Percentiles rank a stretch among this genome's conserved stretches.
Evolutionary conservation across 139 green algal genomes (phyloP).

Genomic region (Edaphochlamys debaryana): DNA sequence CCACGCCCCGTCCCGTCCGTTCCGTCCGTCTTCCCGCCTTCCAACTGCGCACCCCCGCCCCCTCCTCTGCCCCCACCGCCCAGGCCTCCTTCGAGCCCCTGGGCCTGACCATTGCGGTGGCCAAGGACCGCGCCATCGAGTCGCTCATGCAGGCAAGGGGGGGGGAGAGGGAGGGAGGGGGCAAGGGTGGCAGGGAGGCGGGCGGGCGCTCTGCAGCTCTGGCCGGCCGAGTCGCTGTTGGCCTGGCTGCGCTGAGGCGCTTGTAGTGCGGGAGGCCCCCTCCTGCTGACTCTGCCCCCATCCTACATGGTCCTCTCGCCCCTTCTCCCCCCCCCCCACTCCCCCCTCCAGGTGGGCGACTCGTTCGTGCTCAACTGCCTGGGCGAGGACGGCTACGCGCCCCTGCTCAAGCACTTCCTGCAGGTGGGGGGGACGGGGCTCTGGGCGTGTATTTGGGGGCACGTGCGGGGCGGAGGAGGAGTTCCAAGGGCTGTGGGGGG

Average conservation of each 20-base stretch:
- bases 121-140: slow-evolving; percentile 99
- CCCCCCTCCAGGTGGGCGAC: slow-evolving; percentile 86
- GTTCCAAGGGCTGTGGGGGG: too few relatives aligned
- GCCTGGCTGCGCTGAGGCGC: too few relatives aligned
- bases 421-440: not conserved
- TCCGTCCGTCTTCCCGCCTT: too few relatives aligned
- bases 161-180: not conserved
- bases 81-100: slow-evolving; percentile 97
- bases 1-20: not conserved
- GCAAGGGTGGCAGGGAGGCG: too few relatives aligned
- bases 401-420: slow-evolving; percentile 93
- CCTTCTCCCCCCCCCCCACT: not conserved
- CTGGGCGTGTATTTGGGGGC: too few relatives aligned
- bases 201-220: too few relatives aligned
- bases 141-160: slow-evolving; percentile 91
- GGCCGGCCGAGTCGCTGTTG: too few relatives aligned
- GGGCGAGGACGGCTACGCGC: slow-evolving; percentile 78
- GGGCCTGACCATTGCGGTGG: slow-evolving; percentile 94
- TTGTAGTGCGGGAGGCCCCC: too few relatives aligned
- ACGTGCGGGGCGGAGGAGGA: too few relatives aligned
- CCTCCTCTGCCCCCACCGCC: not conserved
- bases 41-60: not conserved
- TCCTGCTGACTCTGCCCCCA: too few relatives aligned
- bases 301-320: too few relatives aligned
- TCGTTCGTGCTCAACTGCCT: slow-evolving; percentile 96